Evolutionary conservation across 768 basidiomycete genomes (phyloP).

Genomic region (Chiua virens): DNA sequence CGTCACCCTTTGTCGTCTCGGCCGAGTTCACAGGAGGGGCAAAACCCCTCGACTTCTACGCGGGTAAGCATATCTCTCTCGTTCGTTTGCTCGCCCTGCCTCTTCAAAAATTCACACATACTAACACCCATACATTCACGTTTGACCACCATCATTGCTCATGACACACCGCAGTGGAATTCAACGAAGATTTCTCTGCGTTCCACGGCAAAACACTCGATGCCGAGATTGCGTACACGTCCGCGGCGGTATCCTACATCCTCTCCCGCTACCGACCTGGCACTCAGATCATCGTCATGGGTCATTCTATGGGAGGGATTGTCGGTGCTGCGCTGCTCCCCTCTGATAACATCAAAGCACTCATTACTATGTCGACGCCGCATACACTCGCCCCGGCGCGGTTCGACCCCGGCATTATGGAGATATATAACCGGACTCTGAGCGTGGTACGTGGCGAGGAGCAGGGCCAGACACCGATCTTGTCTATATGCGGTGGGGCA

Average conservation of each 20-base stretch:
- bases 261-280: constrained; percentile 68
- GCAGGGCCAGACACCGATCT: constrained; percentile 57
- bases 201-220: constrained; percentile 89
- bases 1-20: constrained; percentile 55
- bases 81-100: not conserved
- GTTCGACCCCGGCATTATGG: constrained; percentile 78
- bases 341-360: constrained; percentile 60
- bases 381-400: constrained; percentile 86
- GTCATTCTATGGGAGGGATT: constrained; percentile 97
- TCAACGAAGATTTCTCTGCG: constrained; percentile 96
- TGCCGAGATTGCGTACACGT: constrained; percentile 76
- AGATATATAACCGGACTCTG: constrained; percentile 58
- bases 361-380: constrained; percentile 97
- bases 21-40: constrained; percentile 49
- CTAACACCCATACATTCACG: too few species aligned
- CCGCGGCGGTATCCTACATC: constrained; percentile 71
- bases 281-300: constrained; percentile 74
- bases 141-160: too few species aligned
- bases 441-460: constrained; percentile 31
- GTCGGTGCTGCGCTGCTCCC: constrained; percentile 82
- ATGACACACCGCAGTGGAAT: constrained; percentile 57
- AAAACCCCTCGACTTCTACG: constrained; percentile 79
- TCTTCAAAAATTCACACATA: too few species aligned
- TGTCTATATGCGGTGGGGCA: constrained; percentile 90
- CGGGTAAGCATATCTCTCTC: constrained; percentile 50